phyloP scores from a whole-genome alignment of 495 filamentous ascomycete genomes.

The Daldinia decipiens region DNA sequence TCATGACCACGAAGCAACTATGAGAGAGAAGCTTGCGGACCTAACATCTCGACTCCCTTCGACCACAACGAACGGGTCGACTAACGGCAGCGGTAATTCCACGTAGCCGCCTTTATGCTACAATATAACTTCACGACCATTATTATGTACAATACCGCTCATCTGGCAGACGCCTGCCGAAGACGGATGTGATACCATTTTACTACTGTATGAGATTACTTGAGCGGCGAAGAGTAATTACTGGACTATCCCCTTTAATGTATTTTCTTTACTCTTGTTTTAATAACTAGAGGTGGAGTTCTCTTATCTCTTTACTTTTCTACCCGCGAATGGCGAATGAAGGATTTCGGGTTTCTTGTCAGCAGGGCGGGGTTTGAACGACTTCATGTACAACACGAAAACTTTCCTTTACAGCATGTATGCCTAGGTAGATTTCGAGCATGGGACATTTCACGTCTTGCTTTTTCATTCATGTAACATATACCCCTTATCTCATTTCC shows the following conservation, averaged over 20 bases:
- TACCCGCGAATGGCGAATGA: background rate
- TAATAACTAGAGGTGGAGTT: background rate
- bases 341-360: background rate
- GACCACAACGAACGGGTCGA: conserved; percentile 2
- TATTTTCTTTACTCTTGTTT: background rate
- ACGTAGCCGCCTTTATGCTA: background rate
- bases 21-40: background rate
- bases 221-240: no score
- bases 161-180: background rate
- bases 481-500: conserved; percentile 2
- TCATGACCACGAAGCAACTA: conserved; percentile 15
- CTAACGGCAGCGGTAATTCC: background rate
- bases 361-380: background rate
- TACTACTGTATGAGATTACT: background rate
- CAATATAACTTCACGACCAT: conserved; percentile 11
- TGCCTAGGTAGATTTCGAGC: background rate
- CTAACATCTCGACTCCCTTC: conserved; percentile 9
- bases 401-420: conserved; percentile 2
- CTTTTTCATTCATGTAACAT: conserved; percentile 6
- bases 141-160: conserved; percentile 1
- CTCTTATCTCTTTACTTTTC: conserved; percentile 9
- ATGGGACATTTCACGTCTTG: background rate
- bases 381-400: conserved; percentile 19
- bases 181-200: background rate
- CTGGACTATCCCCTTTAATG: background rate